Evolutionary conservation across 768 basidiomycete genomes (phyloP).

Genomic region (Tricholoma bakamatsutake): DNA sequence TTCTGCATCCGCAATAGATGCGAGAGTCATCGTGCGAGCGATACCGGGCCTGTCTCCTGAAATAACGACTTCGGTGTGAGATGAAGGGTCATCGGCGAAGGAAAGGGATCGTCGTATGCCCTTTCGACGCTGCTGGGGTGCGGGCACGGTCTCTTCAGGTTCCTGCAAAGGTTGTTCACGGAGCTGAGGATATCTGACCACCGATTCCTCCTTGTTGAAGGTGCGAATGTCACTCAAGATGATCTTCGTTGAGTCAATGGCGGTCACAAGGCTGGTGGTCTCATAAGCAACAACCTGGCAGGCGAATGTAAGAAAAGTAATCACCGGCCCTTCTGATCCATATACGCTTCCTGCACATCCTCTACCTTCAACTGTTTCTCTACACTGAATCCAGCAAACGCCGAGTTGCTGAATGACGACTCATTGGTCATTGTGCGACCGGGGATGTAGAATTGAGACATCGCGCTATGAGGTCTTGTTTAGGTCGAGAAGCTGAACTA

Average conservation of each 20-base stretch:
- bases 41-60: conserved; percentile 42
- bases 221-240: conserved; percentile 65
- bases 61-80: conserved; percentile 60
- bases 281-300: conserved; percentile 5
- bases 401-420: conserved; percentile 24
- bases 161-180: conserved; percentile 33
- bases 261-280: conserved; percentile 56
- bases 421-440: conserved; percentile 23
- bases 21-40: conserved; percentile 54
- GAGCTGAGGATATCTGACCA: conserved; percentile 82
- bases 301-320: conserved; percentile 17
- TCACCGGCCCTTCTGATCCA: conserved; percentile 72
- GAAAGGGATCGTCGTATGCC: conserved; percentile 62
- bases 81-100: conserved; percentile 78
- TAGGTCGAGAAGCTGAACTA: not conserved
- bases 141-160: conserved; percentile 19
- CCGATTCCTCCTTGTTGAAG: conserved; percentile 87
- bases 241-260: conserved; percentile 65
- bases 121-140: conserved; percentile 32
- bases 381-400: conserved; percentile 22
- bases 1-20: conserved; percentile 42
- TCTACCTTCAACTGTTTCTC: conserved; percentile 52
- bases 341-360: conserved; percentile 71
- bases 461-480: conserved; percentile 15
- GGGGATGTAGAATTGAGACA: conserved; percentile 40